Conservation (phyloP, 257 asterid species). For the Solanum clarkiae region DNA sequence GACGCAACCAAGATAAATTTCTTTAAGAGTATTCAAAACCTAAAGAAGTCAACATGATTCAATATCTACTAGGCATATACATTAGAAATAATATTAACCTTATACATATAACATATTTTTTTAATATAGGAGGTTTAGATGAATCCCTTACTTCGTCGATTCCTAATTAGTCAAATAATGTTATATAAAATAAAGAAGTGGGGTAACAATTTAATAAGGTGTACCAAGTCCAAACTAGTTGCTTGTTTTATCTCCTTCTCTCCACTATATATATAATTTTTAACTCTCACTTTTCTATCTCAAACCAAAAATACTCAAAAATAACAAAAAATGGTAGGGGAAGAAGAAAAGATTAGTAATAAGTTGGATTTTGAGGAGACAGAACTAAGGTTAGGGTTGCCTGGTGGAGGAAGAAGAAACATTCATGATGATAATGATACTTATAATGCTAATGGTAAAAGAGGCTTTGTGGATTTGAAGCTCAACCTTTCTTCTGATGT, state of each 20-base stretch:
- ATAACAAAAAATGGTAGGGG: background rate
- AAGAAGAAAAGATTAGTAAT: background rate
- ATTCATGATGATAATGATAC: background rate
- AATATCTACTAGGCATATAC: background rate
- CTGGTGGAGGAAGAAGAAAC: constrained; percentile 1
- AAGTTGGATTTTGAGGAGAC: constrained; percentile 17
- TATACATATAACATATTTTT: background rate
- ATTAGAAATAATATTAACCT: background rate
- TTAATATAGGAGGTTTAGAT: accelerated
- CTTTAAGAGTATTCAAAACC: no score
- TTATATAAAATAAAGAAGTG: background rate
- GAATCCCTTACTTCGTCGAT: background rate
- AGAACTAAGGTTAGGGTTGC: constrained; percentile 15
- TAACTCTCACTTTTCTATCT: background rate
- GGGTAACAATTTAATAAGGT: background rate
- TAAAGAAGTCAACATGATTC: no score
- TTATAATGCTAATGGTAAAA: constrained; percentile 4
- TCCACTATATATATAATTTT: background rate
- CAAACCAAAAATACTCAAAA: background rate
- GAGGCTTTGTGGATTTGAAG: constrained; percentile 14
- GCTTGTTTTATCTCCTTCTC: background rate
- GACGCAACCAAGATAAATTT: background rate
- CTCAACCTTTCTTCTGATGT: constrained; percentile 3
- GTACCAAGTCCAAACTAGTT: background rate
- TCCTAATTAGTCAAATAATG: background rate